phyloP scores from a whole-genome alignment of 164 flowering plant genomes.

The Nymphaea thermarum region DNA sequence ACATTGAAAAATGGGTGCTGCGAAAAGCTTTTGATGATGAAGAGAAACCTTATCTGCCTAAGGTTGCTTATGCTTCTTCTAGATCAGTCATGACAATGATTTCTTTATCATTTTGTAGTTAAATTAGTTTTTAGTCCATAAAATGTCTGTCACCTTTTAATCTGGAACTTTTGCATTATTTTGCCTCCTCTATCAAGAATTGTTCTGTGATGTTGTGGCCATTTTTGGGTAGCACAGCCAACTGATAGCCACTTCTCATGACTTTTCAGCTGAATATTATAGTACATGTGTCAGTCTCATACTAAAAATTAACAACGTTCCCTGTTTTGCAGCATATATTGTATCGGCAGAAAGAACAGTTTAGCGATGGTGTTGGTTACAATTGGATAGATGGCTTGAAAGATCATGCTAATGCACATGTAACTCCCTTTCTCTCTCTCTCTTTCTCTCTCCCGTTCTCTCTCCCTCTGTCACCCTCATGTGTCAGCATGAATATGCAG shows the following conservation, averaged over 20 bases:
- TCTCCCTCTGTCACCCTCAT: not conserved
- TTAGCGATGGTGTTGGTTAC: constrained; percentile 95
- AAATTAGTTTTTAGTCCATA: not conserved
- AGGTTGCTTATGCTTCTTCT: constrained; percentile 31
- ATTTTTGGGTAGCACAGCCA: no score
- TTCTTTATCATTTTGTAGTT: not conserved
- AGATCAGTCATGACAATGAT: not conserved
- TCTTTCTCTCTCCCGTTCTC: constrained; percentile 1
- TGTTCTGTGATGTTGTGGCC: no score
- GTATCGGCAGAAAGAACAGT: constrained; percentile 92
- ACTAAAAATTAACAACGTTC: not conserved
- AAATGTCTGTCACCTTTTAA: no score
- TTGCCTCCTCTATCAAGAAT: no score
- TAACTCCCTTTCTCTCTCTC: constrained; percentile 14
- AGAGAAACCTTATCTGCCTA: constrained; percentile 75
- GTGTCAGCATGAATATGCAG: constrained; percentile 17
- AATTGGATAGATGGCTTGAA: constrained; percentile 97
- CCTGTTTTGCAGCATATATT: constrained; percentile 67
- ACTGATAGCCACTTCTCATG: constrained; percentile 4
- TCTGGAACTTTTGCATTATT: no score
- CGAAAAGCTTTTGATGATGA: constrained; percentile 93
- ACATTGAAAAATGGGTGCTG: constrained; percentile 88
- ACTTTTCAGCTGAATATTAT: no score
- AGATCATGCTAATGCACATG: constrained; percentile 74
- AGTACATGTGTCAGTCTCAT: no score